Base-by-base conservation (phyloP, 2,329 filamentous ascomycete genomes). In the Apiospora phragmitis region DNA sequence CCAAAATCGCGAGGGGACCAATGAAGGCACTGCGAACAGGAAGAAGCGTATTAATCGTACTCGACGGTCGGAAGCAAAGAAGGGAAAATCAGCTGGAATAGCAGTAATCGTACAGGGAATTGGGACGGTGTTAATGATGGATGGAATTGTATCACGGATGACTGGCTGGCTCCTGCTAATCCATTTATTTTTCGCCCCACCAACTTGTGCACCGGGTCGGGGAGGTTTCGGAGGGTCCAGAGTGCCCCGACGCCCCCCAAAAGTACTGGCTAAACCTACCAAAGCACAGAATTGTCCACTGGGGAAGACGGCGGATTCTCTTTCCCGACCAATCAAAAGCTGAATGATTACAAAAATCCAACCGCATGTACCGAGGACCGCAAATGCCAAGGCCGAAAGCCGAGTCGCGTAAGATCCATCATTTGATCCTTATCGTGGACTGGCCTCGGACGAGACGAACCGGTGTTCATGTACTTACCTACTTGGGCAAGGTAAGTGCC, bases 171-270 rank as follows among this genome's bases (percentile, higher is more conserved):
- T 62, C 29, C 55, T 38, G 18, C 55, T 32, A 38, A 62, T 62
- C 55, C 55, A 62, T 62, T 62, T 62, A 62, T 62, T 62, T 62
- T 38, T 62, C 55, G 55, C 55, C 55, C 55, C 55, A 38, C 55
- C 51, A 59, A 55, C 51, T 59, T 59, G 51, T 59, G 51, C 51
- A 49, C 14, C 29, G 29, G 51, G 51, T 35, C 29, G 29, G 51
- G 51, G 29, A 62, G 55, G 55, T 35, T 62, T 38, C 55, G 55
- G 55, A 35, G 32, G 29, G 55, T 62, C 55, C 32, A 62, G 18
- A 3, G n/a, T 24, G 45, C 7, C 45, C 45, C 24, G 45, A 24
- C 8, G 3, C 45, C 45, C 29, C 29, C 55, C 55, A 12, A 62
- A n/a, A 62, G 51, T 18, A 62, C 51, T 62, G 29, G n/a, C 51